A percentile compares a stretch with the other conserved stretches of the same genome.
Evolutionary conservation across 495 filamentous ascomycete species (phyloP).

Genomic region (Ascodesmis nigricans): DNA sequence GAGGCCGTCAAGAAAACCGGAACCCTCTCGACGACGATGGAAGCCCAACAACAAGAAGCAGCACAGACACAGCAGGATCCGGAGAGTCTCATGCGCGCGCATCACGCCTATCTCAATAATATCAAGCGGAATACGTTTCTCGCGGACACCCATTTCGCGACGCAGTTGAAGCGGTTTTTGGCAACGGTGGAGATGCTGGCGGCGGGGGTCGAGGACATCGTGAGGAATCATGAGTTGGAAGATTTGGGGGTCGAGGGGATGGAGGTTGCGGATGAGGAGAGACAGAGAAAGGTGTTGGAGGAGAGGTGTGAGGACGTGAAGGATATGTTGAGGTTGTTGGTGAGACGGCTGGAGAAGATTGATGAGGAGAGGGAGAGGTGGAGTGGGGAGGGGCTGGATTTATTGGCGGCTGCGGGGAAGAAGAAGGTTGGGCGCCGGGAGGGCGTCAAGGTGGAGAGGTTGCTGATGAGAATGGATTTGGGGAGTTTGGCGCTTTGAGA

Average conservation of each 20-base stretch:
- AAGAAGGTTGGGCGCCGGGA: constrained; percentile 32
- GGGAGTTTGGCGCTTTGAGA: constrained; percentile 8
- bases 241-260: constrained; percentile 20
- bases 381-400: constrained; percentile 7
- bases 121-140: constrained; percentile 49
- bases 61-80: constrained; percentile 53
- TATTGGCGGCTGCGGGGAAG: constrained; percentile 14
- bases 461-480: constrained; percentile 76
- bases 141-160: constrained; percentile 43
- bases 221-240: constrained; percentile 38
- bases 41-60: constrained; percentile 4
- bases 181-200: constrained; percentile 54
- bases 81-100: constrained; percentile 57
- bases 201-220: constrained; percentile 43
- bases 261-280: constrained; percentile 12
- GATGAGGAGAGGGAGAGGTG: constrained; percentile 26
- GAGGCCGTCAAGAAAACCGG: neutral
- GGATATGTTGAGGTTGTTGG: constrained; percentile 9
- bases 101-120: constrained; percentile 47
- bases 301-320: constrained; percentile 12
- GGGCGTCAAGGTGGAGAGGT: constrained; percentile 49
- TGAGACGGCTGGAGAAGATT: constrained; percentile 23
- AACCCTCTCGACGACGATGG: too few species aligned
- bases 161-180: constrained; percentile 45
- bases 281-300: constrained; percentile 4